Conservation (phyloP, 2,329 filamentous ascomycete genomes). For the Alternaria consortialis region DNA sequence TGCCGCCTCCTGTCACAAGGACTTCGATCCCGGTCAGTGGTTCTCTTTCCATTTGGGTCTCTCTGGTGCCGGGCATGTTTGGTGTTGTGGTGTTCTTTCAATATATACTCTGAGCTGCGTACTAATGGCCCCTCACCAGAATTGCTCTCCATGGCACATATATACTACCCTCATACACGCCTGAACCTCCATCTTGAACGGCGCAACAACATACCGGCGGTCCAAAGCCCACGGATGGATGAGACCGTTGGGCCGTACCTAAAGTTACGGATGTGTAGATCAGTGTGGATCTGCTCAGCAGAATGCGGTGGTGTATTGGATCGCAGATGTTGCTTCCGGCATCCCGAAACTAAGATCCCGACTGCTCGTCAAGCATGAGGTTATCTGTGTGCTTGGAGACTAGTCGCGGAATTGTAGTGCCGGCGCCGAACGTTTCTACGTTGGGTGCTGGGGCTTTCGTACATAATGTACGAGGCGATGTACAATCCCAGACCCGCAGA, state of each 20-base stretch:
- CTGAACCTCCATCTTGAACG: too few relatives aligned
- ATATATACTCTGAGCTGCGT: too few relatives aligned
- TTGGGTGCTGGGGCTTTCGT: too few relatives aligned
- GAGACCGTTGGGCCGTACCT: neutral
- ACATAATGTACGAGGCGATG: neutral
- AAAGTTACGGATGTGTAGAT: neutral
- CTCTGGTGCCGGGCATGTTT: neutral
- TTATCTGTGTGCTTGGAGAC: neutral
- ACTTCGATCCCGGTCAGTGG: neutral
- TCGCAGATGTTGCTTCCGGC: neutral
- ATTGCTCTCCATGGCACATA: too few relatives aligned
- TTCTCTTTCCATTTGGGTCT: neutral
- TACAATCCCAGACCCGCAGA: neutral
- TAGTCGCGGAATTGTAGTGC: neutral
- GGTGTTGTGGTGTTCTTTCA: neutral
- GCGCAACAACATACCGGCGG: too few relatives aligned
- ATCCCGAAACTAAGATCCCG: neutral
- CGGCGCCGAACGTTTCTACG: neutral
- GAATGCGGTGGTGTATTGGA: neutral
- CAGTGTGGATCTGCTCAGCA: neutral
- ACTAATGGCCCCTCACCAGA: too few relatives aligned
- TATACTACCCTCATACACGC: too few relatives aligned
- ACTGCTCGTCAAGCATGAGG: neutral
- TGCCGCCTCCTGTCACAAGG: conserved; percentile 39
- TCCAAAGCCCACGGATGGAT: neutral